Conservation (phyloP, 2,329 filamentous ascomycete genomes). For the Macrophomina pseudophaseolina region DNA sequence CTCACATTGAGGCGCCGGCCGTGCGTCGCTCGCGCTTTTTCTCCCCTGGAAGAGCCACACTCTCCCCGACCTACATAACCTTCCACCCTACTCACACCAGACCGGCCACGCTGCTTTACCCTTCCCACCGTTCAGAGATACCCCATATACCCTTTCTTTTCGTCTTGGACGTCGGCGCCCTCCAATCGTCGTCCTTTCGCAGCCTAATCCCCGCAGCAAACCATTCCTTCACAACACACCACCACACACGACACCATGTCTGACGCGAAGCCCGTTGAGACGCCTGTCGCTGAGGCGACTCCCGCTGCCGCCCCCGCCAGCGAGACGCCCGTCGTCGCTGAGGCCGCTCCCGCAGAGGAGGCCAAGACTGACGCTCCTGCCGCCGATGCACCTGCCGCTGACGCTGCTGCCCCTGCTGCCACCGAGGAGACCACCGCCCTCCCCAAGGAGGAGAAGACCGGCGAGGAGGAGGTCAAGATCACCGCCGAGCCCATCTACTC, state of each 20-base stretch:
- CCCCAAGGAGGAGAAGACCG: slow-evolving; percentile 34
- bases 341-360: slow-evolving; percentile 42
- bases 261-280: slow-evolving; percentile 26
- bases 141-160: slow-evolving; percentile 9
- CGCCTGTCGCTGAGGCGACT: slow-evolving; percentile 45
- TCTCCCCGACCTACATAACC: no score
- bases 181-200: slow-evolving; percentile 9
- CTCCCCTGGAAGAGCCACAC: no score
- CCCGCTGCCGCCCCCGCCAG: slow-evolving; percentile 37
- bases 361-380: slow-evolving; percentile 48
- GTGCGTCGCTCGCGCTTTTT: no score
- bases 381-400: slow-evolving; percentile 36
- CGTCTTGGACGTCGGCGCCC: slow-evolving; percentile 11
- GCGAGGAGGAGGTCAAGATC: slow-evolving; percentile 50
- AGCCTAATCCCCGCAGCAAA: background rate
- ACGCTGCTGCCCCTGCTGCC: slow-evolving; percentile 30
- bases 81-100: no score
- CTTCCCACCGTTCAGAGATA: no score
- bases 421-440: slow-evolving; percentile 47
- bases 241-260: slow-evolving; percentile 19
- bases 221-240: background rate
- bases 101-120: no score
- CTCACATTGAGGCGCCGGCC: no score
- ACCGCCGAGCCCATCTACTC: slow-evolving; percentile 73
- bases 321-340: slow-evolving; percentile 41